Evolutionary conservation across 2,329 filamentous ascomycete genomes (phyloP).

Genomic region (Helotiales sp.): DNA sequence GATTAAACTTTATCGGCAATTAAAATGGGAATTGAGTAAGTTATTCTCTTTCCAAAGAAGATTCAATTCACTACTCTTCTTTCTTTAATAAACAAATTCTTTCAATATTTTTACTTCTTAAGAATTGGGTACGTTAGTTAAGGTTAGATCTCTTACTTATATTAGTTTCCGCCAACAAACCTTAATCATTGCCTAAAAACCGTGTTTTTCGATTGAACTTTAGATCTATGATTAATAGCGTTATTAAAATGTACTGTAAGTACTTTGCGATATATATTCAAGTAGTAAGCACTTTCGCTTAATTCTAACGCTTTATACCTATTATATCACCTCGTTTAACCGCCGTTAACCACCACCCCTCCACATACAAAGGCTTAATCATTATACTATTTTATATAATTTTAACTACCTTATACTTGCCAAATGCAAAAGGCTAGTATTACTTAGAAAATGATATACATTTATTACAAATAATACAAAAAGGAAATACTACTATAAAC

Average conservation of each 20-base stretch:
- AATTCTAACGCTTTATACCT: background rate
- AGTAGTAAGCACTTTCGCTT: background rate
- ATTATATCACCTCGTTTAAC: background rate
- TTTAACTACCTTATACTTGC: background rate
- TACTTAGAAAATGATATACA: background rate
- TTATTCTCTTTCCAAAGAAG: background rate
- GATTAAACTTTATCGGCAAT: slow-evolving; percentile 2
- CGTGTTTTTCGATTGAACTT: slow-evolving; percentile 1
- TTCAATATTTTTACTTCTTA: background rate
- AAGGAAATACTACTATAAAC: background rate
- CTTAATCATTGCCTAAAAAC: background rate
- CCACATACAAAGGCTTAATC: background rate
- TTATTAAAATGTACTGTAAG: background rate
- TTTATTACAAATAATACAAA: background rate
- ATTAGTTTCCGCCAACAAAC: background rate
- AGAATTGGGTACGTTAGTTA: background rate
- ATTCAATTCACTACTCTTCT: background rate
- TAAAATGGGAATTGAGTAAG: background rate
- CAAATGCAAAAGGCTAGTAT: background rate
- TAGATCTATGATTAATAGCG: background rate
- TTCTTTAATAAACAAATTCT: background rate
- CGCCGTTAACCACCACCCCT: background rate
- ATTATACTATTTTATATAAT: background rate
- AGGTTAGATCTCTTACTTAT: background rate
- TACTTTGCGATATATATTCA: background rate